Conservation (phyloP, 2,329 filamentous ascomycete species). For the Aspergillus ibericus region DNA sequence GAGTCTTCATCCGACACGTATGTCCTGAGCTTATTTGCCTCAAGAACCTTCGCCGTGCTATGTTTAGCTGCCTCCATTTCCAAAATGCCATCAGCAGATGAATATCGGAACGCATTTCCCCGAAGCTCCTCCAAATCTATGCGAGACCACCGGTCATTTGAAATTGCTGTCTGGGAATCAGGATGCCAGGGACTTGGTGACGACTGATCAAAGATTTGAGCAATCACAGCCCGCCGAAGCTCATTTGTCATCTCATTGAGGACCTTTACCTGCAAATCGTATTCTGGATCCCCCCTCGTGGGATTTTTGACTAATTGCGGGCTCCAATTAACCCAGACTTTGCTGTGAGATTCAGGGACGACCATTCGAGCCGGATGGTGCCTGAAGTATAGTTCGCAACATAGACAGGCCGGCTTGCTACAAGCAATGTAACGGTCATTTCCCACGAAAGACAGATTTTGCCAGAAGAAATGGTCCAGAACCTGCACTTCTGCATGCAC, state of each 20-base stretch:
- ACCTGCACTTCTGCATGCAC: constrained; percentile 52
- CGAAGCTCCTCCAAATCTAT: constrained; percentile 1
- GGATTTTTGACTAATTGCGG: constrained; percentile 21
- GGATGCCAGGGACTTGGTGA: constrained; percentile 22
- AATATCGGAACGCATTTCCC: not conserved
- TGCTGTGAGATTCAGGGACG: constrained; percentile 26
- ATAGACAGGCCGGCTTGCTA: constrained; percentile 55
- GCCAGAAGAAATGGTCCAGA: constrained; percentile 48
- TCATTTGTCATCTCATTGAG: constrained; percentile 28
- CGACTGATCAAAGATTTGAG: constrained; percentile 23
- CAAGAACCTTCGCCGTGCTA: not conserved
- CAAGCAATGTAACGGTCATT: constrained; percentile 51
- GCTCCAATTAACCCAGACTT: constrained; percentile 31
- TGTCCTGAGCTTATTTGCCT: not conserved
- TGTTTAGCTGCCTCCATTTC: not conserved
- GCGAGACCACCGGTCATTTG: constrained; percentile 2
- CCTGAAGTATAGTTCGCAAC: constrained; percentile 41
- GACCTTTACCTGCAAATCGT: constrained; percentile 18
- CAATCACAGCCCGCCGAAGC: constrained; percentile 23
- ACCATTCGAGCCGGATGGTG: constrained; percentile 30
- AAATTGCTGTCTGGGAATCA: constrained; percentile 15
- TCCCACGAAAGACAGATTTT: constrained; percentile 35
- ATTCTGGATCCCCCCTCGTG: constrained; percentile 12
- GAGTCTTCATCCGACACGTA: constrained; percentile 3
- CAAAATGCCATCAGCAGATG: not conserved